phyloP scores from a whole-genome alignment of 495 filamentous ascomycete species.

The Podospora sp. region DNA sequence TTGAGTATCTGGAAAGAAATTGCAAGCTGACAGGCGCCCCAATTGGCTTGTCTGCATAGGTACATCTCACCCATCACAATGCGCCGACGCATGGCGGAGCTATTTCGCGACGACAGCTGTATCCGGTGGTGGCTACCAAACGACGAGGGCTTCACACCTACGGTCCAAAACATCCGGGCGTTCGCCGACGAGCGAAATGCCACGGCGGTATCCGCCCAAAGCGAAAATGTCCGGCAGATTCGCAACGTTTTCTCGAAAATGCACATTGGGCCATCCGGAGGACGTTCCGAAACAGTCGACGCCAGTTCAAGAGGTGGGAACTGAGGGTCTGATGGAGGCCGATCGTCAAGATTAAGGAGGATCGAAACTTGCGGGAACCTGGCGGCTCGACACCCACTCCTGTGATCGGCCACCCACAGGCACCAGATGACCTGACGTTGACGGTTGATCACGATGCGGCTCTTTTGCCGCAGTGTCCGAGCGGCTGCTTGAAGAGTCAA shows the following conservation, averaged over 20 bases:
- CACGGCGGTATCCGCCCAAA: constrained; percentile 61
- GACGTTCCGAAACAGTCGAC: constrained; percentile 20
- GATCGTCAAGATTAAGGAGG: constrained; percentile 22
- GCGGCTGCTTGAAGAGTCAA: constrained; percentile 25
- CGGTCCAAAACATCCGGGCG: constrained; percentile 73
- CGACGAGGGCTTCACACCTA: constrained; percentile 69
- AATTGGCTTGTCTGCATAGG: constrained; percentile 46
- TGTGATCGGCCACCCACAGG: background rate
- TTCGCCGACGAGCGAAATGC: constrained; percentile 74
- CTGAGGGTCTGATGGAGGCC: constrained; percentile 10
- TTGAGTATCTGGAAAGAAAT: background rate
- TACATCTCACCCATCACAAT: constrained; percentile 79
- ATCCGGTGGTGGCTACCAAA: constrained; percentile 86
- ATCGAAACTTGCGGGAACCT: constrained; percentile 12
- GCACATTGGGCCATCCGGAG: constrained; percentile 30
- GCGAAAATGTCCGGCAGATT: constrained; percentile 73
- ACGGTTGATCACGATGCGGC: constrained; percentile 31
- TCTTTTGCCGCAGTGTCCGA: constrained; percentile 31
- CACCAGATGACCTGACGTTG: constrained; percentile 27
- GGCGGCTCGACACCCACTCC: constrained; percentile 2
- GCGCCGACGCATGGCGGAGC: constrained; percentile 69
- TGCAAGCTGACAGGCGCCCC: constrained; percentile 16
- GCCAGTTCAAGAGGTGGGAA: background rate
- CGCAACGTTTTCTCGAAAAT: constrained; percentile 67
- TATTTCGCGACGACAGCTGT: constrained; percentile 69